Evolutionary conservation across 495 filamentous ascomycete species (phyloP).

Genomic region (Aspergillus sclerotioniger): DNA sequence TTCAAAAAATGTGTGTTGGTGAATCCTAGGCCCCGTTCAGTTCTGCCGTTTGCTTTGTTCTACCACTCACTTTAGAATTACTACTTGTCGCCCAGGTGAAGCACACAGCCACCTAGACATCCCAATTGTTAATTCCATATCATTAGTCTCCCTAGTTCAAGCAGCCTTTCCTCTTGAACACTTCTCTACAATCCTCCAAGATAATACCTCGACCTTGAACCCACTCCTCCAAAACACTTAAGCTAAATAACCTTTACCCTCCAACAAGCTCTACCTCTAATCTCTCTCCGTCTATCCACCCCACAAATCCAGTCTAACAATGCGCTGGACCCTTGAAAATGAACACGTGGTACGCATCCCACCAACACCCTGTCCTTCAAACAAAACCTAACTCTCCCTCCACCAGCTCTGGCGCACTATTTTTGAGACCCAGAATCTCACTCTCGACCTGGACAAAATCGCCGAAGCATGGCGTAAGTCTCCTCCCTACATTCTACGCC

Average conservation of each 20-base stretch:
- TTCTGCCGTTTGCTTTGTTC: too few relatives aligned
- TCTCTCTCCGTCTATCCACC: background rate
- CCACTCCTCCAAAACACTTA: background rate
- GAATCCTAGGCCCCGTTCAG: too few relatives aligned
- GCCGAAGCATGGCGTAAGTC: constrained; percentile 14
- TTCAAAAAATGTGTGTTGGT: too few relatives aligned
- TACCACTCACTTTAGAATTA: too few relatives aligned
- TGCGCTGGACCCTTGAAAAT: constrained; percentile 14
- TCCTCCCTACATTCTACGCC: background rate
- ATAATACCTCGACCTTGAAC: background rate
- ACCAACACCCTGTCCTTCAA: background rate
- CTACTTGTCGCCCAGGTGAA: too few relatives aligned
- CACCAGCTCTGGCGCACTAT: constrained; percentile 18
- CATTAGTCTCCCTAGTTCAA: too few relatives aligned
- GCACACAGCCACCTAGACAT: too few relatives aligned
- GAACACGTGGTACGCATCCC: constrained; percentile 8
- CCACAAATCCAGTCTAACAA: background rate
- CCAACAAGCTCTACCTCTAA: background rate
- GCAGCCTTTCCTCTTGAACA: too few relatives aligned
- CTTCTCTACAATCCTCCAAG: background rate
- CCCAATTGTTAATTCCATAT: too few relatives aligned
- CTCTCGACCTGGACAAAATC: constrained; percentile 15
- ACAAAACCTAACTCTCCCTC: background rate
- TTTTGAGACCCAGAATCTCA: constrained; percentile 14
- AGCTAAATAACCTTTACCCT: too few relatives aligned